Evolutionary conservation across 2,329 filamentous ascomycete genomes (phyloP).

Genomic region (Ophiocordyceps unilateralis): DNA sequence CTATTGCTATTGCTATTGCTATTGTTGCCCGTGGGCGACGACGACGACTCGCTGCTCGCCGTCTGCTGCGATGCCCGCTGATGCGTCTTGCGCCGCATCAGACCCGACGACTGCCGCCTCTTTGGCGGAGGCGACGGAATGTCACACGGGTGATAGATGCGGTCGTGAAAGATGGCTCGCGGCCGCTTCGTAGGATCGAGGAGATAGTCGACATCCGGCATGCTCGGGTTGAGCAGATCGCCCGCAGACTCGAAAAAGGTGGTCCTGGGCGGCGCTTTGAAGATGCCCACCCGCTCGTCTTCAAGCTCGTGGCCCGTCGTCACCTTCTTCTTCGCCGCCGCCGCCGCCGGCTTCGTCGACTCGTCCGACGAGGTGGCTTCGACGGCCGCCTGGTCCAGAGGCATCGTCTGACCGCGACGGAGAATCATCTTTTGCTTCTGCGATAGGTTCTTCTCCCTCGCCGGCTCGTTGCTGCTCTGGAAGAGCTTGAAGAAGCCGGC

Average conservation of each 20-base stretch:
- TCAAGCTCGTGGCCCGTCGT: conserved; percentile 33
- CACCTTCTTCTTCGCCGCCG: conserved; percentile 14
- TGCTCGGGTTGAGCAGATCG: conserved; percentile 76
- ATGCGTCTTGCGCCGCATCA: conserved; percentile 17
- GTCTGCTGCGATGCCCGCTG: conserved; percentile 9
- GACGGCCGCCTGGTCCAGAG: conserved; percentile 11
- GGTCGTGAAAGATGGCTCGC: conserved; percentile 90
- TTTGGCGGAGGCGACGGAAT: conserved; percentile 68
- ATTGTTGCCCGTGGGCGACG: neutral
- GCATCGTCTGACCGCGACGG: conserved; percentile 58
- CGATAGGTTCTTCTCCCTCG: conserved; percentile 30
- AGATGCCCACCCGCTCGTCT: conserved; percentile 25
- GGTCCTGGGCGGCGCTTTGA: conserved; percentile 63
- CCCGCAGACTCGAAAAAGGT: conserved; percentile 91
- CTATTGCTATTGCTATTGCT: conserved; percentile 5
- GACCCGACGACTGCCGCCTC: conserved; percentile 23
- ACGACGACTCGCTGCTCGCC: conserved; percentile 1
- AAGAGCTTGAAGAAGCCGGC: conserved; percentile 59
- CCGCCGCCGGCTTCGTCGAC: neutral
- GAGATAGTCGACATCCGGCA: conserved; percentile 68
- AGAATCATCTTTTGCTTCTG: conserved; percentile 55
- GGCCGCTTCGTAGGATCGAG: conserved; percentile 67
- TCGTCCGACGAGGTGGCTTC: neutral
- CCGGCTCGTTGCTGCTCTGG: conserved; percentile 24
- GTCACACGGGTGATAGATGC: conserved; percentile 83